Percentiles rank a stretch among this genome's conserved stretches.
phyloP scores from a whole-genome alignment of 208 protist species.

The Polymyxa betae region DNA sequence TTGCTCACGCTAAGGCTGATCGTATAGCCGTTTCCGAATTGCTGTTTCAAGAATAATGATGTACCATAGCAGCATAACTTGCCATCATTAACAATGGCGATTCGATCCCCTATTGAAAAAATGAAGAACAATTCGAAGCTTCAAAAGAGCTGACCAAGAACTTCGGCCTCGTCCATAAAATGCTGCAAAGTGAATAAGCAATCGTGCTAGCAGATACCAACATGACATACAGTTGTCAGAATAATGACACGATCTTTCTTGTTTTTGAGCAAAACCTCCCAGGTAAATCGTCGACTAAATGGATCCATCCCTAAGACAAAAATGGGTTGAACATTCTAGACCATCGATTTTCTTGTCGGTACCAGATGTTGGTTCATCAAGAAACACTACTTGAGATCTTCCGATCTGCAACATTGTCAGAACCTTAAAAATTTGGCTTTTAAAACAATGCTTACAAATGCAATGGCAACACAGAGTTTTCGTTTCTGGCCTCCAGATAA shows the following conservation, averaged over 20 bases:
- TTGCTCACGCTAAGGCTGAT: not conserved
- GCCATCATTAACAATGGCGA: slow-evolving; percentile 22
- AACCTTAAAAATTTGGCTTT: not conserved
- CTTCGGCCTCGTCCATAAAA: slow-evolving; percentile 43
- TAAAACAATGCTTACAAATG: not conserved
- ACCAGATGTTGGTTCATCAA: slow-evolving; percentile 34
- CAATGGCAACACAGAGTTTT: slow-evolving; percentile 43
- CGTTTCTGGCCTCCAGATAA: slow-evolving; percentile 15
- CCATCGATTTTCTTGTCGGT: not conserved
- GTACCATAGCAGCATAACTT: slow-evolving; percentile 7
- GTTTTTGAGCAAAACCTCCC: not conserved
- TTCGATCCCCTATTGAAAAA: slow-evolving; percentile 18
- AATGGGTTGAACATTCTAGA: too few species aligned
- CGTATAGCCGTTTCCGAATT: not conserved
- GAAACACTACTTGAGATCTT: not conserved
- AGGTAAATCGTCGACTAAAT: not conserved
- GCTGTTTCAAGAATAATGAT: slow-evolving; percentile 28
- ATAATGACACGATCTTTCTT: not conserved
- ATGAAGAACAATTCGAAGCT: not conserved
- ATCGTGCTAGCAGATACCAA: not conserved
- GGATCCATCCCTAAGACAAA: slow-evolving; percentile 7
- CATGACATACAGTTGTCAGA: not conserved
- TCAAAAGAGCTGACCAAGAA: not conserved
- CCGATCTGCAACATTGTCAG: not conserved
- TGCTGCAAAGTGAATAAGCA: not conserved